phyloP scores from a whole-genome alignment of 768 basidiomycete genomes.

The Boletellus emodensis region DNA sequence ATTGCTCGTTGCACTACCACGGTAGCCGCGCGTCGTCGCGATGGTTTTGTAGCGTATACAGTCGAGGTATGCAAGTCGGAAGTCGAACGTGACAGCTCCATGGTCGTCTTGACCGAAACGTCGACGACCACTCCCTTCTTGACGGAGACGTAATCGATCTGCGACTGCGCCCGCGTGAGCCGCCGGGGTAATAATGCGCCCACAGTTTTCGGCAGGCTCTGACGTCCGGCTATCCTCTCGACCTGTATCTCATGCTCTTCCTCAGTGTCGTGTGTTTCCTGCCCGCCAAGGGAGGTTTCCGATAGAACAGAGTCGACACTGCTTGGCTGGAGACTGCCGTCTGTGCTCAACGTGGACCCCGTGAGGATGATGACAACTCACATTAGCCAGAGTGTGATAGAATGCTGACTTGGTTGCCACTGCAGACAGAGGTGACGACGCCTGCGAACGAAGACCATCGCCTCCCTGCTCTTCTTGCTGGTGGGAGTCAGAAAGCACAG shows the following conservation, averaged over 20 bases:
- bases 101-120: slow-evolving; percentile 46
- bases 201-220: slow-evolving; percentile 40
- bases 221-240: slow-evolving; percentile 42
- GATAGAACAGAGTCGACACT: slow-evolving; percentile 45
- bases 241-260: slow-evolving; percentile 49
- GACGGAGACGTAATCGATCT: slow-evolving; percentile 31
- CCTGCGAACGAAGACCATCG: slow-evolving; percentile 15
- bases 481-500: slow-evolving; percentile 4
- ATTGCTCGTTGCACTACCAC: slow-evolving; percentile 38
- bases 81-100: slow-evolving; percentile 6
- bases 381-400: slow-evolving; percentile 43
- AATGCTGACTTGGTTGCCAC: slow-evolving; percentile 46
- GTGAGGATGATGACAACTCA: slow-evolving; percentile 21
- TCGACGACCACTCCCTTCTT: slow-evolving; percentile 39
- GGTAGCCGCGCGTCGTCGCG: slow-evolving; percentile 37
- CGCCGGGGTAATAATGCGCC: slow-evolving; percentile 44
- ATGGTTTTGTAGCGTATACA: slow-evolving; percentile 20
- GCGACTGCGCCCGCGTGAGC: slow-evolving; percentile 41
- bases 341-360: slow-evolving; percentile 8
- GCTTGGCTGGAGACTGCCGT: slow-evolving; percentile 34
- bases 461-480: slow-evolving; percentile 23
- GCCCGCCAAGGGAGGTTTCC: slow-evolving; percentile 19
- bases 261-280: slow-evolving; percentile 36
- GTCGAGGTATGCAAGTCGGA: slow-evolving; percentile 12
- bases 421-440: slow-evolving; percentile 34